Conservation (phyloP, 441 rosid species). For the Adansonia grandidieri region DNA sequence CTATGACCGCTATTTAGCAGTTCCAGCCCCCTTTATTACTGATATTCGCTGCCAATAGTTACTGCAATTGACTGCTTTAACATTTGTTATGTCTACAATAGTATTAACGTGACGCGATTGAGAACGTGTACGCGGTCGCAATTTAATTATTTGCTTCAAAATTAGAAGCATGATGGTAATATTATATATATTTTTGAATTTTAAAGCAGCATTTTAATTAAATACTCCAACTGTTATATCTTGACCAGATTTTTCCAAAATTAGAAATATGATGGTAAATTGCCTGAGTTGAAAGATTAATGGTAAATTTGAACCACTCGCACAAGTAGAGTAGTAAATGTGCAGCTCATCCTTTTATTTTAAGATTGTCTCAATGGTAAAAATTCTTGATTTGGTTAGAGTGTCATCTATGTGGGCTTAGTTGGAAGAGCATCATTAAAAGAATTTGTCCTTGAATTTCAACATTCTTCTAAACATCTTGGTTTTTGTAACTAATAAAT, state of each 20-base stretch:
- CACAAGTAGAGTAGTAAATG: background rate
- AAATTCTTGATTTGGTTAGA: background rate
- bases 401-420: background rate
- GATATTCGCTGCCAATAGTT: too few species aligned
- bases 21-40: too few species aligned
- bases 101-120: too few species aligned
- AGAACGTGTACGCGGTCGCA: too few species aligned
- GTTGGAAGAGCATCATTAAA: background rate
- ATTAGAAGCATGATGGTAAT: background rate
- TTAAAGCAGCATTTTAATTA: background rate
- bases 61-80: too few species aligned
- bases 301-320: background rate
- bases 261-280: conserved; percentile 1
- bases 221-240: background rate
- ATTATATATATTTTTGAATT: background rate
- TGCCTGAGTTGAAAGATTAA: background rate
- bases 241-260: background rate
- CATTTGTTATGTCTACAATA: too few species aligned
- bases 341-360: background rate
- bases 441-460: background rate
- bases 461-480: conserved; percentile 10
- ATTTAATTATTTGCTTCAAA: background rate
- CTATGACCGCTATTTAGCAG: too few species aligned
- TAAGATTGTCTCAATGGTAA: background rate
- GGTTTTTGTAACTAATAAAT: background rate